phyloP scores from a whole-genome alignment of 2,329 filamentous ascomycete genomes.

The Alternaria sp. region DNA sequence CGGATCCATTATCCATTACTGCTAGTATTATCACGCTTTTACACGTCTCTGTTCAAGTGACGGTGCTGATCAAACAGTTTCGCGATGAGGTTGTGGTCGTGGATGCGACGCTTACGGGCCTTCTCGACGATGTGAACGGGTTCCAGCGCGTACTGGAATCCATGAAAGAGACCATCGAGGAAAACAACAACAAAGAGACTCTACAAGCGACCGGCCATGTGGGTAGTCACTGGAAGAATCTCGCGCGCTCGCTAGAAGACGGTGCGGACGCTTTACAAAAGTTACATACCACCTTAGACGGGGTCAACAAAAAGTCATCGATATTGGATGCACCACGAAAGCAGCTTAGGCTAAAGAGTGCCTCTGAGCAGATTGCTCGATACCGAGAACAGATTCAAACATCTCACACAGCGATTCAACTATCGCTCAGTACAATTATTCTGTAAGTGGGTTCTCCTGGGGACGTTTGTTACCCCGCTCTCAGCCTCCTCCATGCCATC shows the following conservation, averaged over 20 bases:
- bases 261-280: slow-evolving; percentile 27
- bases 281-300: slow-evolving; percentile 23
- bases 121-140: slow-evolving; percentile 31
- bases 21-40: slow-evolving; percentile 29
- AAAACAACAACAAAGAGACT: slow-evolving; percentile 25
- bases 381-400: slow-evolving; percentile 34
- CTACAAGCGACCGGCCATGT: slow-evolving; percentile 31
- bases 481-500: background rate
- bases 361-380: slow-evolving; percentile 25
- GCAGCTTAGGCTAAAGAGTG: slow-evolving; percentile 28
- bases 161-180: slow-evolving; percentile 36
- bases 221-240: slow-evolving; percentile 35
- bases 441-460: slow-evolving; percentile 24
- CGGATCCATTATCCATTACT: slow-evolving; percentile 32
- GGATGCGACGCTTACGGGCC: slow-evolving; percentile 30
- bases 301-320: slow-evolving; percentile 27
- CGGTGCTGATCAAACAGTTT: slow-evolving; percentile 29
- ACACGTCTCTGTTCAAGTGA: slow-evolving; percentile 27
- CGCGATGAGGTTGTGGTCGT: slow-evolving; percentile 30
- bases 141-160: slow-evolving; percentile 32
- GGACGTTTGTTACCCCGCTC: background rate
- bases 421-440: slow-evolving; percentile 35
- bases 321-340: slow-evolving; percentile 32
- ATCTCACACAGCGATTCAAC: slow-evolving; percentile 32
- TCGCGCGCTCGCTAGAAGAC: slow-evolving; percentile 32